Base-by-base conservation (phyloP, 345 rosid genomes). In the Cochlearia excelsa region DNA sequence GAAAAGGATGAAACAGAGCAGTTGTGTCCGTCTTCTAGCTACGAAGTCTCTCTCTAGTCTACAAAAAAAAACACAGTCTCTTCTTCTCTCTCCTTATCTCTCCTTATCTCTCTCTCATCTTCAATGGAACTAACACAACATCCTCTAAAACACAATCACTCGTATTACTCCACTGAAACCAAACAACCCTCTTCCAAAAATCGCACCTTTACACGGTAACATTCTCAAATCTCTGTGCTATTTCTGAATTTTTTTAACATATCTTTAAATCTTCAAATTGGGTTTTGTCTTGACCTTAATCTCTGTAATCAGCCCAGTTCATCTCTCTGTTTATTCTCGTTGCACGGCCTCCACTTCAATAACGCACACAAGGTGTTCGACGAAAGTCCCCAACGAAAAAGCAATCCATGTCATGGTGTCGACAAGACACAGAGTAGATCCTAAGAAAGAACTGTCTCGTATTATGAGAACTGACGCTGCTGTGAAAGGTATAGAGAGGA, bases 401-500 rank as follows among this genome's bases (percentile, higher is more conserved):
- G 2, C 27, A 57, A 62, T 46, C 59, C 40, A 82, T 28, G 70
- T 63, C 0, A n/a, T 52, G 8, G 43, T 6, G 1, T 60, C 64
- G 2, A 46, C 60, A 16, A 84, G 80, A 30, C 70, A 74, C 64
- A 77, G 72, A 72, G 78, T 42, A 51, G 78, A 80, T 35, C 46
- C 80, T 54, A 66, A 75, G 69, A 80, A 81, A 78, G 78, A 81
- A 4, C 63, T 91, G 62, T 87, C 94, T 4, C 78, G 74, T 65
- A 68, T 85, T 57, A 77, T 87, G 33, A 76, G 86, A 70, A 75
- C 84, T 4, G 96, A 91, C 1, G 78, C 87, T 16, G 89, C 96
- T 43, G 77, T 84, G 7, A 68, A 75, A 48, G 78, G 78, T 47
- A 78, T 90, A 6, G 95, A 83, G 74, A 80, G 54, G 75, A 90